A percentile compares a stretch with the other conserved stretches of the same genome.
Conservation (phyloP, 73 alveolate species). For the Paraurostyla sp. region DNA sequence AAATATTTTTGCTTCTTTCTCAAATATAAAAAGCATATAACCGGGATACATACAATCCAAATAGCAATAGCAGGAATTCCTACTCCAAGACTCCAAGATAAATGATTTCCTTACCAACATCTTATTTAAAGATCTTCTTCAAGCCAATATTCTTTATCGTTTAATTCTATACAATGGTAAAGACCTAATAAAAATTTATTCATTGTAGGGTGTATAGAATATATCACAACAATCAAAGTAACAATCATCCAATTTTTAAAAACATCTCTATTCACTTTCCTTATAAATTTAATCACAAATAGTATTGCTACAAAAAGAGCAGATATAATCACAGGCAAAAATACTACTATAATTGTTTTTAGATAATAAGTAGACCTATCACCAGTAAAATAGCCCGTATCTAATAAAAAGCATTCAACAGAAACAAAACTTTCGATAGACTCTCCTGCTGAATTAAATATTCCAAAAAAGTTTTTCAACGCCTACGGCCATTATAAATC, state of each 20-base stretch:
- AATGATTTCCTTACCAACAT: slow-evolving; percentile 42
- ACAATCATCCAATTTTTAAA: not conserved
- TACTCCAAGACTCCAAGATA: not conserved
- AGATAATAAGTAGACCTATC: not conserved
- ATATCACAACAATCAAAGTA: not conserved
- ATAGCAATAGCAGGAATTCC: slow-evolving; percentile 34
- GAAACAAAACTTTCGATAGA: not conserved
- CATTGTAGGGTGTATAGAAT: slow-evolving; percentile 27
- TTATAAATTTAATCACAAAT: not conserved
- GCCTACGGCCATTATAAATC: not conserved
- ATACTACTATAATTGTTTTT: not conserved
- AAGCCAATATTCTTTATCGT: slow-evolving; percentile 44
- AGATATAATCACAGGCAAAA: not conserved
- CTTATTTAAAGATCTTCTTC: slow-evolving; percentile 1
- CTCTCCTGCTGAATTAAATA: not conserved
- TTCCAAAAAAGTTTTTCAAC: not conserved
- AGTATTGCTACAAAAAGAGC: not conserved
- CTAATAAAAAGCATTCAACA: not conserved
- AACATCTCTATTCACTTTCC: not conserved
- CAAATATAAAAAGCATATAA: not conserved
- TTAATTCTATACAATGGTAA: slow-evolving; percentile 34
- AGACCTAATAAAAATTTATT: not conserved
- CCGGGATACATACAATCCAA: slow-evolving; percentile 61
- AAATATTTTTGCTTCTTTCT: not conserved
- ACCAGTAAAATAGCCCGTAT: not conserved